Percentiles rank a stretch among this genome's conserved stretches.
These are phyloP conservation scores for Malus sylvestris DNA, from an alignment of 306 rosid genomes.

Conservation along the genomic window DNA sequence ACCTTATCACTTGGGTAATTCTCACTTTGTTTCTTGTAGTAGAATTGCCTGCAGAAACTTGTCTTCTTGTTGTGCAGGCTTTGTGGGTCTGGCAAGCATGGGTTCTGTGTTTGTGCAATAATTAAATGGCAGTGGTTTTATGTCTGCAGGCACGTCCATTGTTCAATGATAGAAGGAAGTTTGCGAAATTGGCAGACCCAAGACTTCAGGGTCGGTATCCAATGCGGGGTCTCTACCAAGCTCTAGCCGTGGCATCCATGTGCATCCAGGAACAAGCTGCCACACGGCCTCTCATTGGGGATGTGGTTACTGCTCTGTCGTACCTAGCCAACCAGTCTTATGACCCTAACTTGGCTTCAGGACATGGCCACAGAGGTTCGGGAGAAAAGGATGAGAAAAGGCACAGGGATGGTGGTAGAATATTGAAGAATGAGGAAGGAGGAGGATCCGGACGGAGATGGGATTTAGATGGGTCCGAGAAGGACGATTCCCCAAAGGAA, in stretches of 20 bases:
- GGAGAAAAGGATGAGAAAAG: constrained; percentile 58
- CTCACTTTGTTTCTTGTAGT: constrained; percentile 7
- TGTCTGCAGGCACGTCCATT: constrained; percentile 70
- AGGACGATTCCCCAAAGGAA: constrained; percentile 81
- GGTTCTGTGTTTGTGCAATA: constrained; percentile 4
- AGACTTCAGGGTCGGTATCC: constrained; percentile 76
- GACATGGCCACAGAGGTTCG: constrained; percentile 45
- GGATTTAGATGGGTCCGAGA: constrained; percentile 78
- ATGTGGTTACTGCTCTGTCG: constrained; percentile 86
- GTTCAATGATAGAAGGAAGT: constrained; percentile 78
- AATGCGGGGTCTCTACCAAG: constrained; percentile 84
- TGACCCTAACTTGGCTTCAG: constrained; percentile 46
- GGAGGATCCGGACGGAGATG: constrained; percentile 69
- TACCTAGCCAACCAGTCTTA: constrained; percentile 77
- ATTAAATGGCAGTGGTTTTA: constrained; percentile 11
- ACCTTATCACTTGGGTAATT: constrained; percentile 81
- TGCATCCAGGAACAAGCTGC: constrained; percentile 93
- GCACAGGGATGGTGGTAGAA: constrained; percentile 57
- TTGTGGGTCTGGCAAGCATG: not conserved
- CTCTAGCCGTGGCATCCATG: constrained; percentile 92
- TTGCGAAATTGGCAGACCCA: constrained; percentile 79
- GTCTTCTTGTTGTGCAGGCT: constrained; percentile 1
- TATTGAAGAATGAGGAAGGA: constrained; percentile 64
- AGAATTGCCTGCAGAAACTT: not conserved
- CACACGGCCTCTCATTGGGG: constrained; percentile 83